These are phyloP conservation scores for Yamagishiella unicocca DNA, from an alignment of 139 green algal genomes.

Conservation along the genomic window DNA sequence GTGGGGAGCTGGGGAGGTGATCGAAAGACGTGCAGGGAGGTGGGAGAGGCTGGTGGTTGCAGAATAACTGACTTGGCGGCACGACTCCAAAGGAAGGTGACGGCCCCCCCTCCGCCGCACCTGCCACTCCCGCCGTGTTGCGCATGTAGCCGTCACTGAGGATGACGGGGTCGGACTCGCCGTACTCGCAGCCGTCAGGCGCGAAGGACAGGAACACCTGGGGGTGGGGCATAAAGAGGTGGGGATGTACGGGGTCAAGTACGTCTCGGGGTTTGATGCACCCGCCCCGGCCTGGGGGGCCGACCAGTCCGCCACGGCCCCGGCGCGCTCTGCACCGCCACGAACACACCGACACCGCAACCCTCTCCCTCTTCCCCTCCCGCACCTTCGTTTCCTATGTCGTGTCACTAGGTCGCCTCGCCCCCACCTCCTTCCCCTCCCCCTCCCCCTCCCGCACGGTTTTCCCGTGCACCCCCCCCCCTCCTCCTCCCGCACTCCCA, in stretches of 20 bases:
- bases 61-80: too few species aligned
- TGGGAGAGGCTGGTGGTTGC: neutral
- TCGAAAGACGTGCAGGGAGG: too few species aligned
- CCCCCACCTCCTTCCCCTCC: neutral
- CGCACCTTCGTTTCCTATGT: neutral
- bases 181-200: conserved; percentile 83
- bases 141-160: conserved; percentile 61
- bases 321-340: too few species aligned
- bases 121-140: conserved; percentile 46
- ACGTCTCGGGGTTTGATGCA: too few species aligned
- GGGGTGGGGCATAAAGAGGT: neutral
- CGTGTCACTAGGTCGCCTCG: neutral
- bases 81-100: too few species aligned
- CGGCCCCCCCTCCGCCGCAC: conserved; percentile 4
- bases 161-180: conserved; percentile 71
- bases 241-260: too few species aligned
- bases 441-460: neutral
- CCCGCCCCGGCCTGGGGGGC: too few species aligned
- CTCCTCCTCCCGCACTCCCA: neutral
- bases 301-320: too few species aligned
- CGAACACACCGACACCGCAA: too few species aligned
- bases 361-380: neutral
- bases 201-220: conserved; percentile 76
- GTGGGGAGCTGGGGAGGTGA: too few species aligned
- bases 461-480: neutral